Percentiles rank a stretch among this genome's conserved stretches.
These are phyloP conservation scores for Wallacemonas collosoma DNA, from an alignment of 208 protist species.

Conservation along the genomic window DNA sequence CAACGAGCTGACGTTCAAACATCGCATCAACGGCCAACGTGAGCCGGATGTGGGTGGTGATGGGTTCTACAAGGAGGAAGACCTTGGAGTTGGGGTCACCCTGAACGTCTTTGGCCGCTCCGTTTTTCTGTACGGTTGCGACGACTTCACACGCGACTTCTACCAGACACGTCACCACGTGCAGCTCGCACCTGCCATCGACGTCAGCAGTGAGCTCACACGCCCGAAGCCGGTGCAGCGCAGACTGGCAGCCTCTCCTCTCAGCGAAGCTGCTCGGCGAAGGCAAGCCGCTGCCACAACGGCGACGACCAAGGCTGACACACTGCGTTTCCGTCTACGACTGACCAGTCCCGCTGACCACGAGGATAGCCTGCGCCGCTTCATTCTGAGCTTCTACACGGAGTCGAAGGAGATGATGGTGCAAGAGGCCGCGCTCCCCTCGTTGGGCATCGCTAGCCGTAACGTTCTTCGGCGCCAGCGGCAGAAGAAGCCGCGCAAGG, in stretches of 20 bases:
- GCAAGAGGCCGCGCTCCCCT: constrained; percentile 64
- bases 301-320: constrained; percentile 39
- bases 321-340: constrained; percentile 75
- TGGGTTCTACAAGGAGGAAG: constrained; percentile 78
- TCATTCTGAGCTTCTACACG: constrained; percentile 83
- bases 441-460: constrained; percentile 77
- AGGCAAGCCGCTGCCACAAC: constrained; percentile 37
- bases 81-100: constrained; percentile 81
- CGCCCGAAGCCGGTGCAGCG: constrained; percentile 12
- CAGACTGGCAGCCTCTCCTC: constrained; percentile 21
- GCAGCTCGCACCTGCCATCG: constrained; percentile 34
- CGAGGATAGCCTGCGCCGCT: constrained; percentile 67
- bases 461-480: constrained; percentile 76
- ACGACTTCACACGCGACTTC: constrained; percentile 93
- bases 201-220: constrained; percentile 15
- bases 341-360: constrained; percentile 48
- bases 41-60: constrained; percentile 72
- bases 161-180: constrained; percentile 70
- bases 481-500: constrained; percentile 55
- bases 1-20: constrained; percentile 84
- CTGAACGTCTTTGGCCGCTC: constrained; percentile 83
- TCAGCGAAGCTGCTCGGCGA: constrained; percentile 42
- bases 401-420: constrained; percentile 90
- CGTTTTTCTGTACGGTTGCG: constrained; percentile 93
- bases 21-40: constrained; percentile 81